Evolutionary conservation across 116 monocot genomes (phyloP).

Genomic region (Papilionanthe hybrid): DNA sequence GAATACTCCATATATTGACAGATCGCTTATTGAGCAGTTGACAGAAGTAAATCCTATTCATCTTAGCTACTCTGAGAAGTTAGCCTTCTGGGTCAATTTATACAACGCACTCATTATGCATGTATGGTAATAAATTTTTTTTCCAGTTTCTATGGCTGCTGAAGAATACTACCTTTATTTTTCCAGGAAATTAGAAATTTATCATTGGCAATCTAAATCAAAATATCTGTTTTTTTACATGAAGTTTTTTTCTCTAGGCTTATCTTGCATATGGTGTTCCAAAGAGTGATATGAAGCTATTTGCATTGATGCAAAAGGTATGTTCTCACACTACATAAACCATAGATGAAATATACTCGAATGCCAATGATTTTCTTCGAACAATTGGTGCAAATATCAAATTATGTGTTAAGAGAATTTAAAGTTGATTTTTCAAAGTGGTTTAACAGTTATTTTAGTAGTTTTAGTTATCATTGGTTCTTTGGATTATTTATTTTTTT

Average conservation of each 20-base stretch:
- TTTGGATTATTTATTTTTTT: neutral
- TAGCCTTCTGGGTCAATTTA: slow-evolving; percentile 92
- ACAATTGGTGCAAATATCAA: neutral
- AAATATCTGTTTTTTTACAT: neutral
- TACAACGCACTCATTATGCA: slow-evolving; percentile 97
- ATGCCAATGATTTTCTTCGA: neutral
- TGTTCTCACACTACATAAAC: neutral
- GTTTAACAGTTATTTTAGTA: neutral
- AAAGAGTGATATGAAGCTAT: slow-evolving; percentile 68
- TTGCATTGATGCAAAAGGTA: slow-evolving; percentile 94
- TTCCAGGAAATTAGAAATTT: neutral
- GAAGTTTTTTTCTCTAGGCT: slow-evolving; percentile 40
- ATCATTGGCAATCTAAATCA: neutral
- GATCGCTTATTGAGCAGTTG: slow-evolving; percentile 69
- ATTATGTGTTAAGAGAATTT: neutral
- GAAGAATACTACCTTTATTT: neutral
- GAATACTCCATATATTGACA: slow-evolving; percentile 13
- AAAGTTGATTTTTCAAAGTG: neutral
- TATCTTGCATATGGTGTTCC: slow-evolving; percentile 94
- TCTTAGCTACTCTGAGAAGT: slow-evolving; percentile 51
- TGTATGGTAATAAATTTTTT: slow-evolving; percentile 30
- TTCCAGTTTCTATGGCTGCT: neutral
- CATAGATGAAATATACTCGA: neutral
- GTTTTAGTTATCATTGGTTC: neutral
- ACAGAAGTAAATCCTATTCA: slow-evolving; percentile 74